phyloP scores from a whole-genome alignment of 2,329 filamentous ascomycete genomes.

The Dactylonectria estremocensis region DNA sequence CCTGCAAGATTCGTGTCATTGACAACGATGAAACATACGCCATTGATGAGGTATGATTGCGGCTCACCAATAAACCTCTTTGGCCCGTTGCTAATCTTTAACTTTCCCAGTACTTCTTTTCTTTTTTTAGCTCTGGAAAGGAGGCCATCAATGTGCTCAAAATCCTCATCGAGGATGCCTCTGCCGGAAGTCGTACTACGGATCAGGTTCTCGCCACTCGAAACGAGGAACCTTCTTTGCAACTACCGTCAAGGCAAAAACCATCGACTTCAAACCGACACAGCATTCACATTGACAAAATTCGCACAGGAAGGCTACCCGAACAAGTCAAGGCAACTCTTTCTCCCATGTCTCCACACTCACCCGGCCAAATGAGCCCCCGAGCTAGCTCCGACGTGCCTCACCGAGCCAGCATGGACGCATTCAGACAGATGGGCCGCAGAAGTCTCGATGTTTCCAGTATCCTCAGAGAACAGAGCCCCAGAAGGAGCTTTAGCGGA shows the following conservation, averaged over 20 bases:
- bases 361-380: constrained; percentile 63
- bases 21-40: constrained; percentile 96
- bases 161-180: constrained; percentile 77
- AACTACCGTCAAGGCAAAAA: constrained; percentile 34
- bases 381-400: constrained; percentile 68
- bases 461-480: constrained; percentile 58
- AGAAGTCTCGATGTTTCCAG: constrained; percentile 68
- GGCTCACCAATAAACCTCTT: not conserved
- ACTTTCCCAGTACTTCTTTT: constrained; percentile 87
- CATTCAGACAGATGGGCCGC: constrained; percentile 62
- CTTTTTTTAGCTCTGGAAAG: constrained; percentile 89
- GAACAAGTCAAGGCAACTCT: constrained; percentile 76
- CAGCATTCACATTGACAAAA: constrained; percentile 47
- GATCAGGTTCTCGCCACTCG: constrained; percentile 40
- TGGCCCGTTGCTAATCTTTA: constrained; percentile 5
- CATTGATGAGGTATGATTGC: constrained; percentile 83
- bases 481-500: constrained; percentile 75
- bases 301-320: constrained; percentile 61
- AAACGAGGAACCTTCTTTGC: constrained; percentile 33
- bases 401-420: constrained; percentile 68
- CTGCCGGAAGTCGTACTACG: constrained; percentile 55
- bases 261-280: constrained; percentile 51
- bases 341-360: constrained; percentile 64
- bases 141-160: constrained; percentile 87
- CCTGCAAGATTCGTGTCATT: constrained; percentile 92